Base-by-base conservation (phyloP, 176 grass and related monocot genomes). In the Typha latifolia region DNA sequence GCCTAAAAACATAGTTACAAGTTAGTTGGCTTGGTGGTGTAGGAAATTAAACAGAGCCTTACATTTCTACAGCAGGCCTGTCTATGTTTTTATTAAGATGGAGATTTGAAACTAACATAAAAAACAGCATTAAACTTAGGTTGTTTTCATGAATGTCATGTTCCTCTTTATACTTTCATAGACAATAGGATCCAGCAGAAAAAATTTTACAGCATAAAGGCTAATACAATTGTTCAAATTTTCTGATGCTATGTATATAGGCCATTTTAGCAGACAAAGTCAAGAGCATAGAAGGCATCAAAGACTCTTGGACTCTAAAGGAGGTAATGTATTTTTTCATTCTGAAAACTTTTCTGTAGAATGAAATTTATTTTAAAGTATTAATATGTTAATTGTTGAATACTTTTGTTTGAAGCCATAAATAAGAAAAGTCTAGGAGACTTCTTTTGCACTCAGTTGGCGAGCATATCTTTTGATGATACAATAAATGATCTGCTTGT, bases 221-320 rank as follows among this genome's bases (percentile, higher is more conserved):
- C 66, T 75, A 62, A 62, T 48, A 77, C 47, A 47, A 22, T 72
- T 50, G 78, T 75, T 19, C 13, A 55, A 67, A 49, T 77, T 73
- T 76, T 51, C 15, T 22, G 37, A 43, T 43, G 5, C 9, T 43
- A 43, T 43, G 37, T 10, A 9, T 82, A 26, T 78, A 91, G 91
- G 84, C 73, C 70, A 64, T 74, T 74, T 72, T 91, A 62, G 61
- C 77, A 64, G 74, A 79, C 69, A 84, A 85, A 82, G 69, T 86
- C 64, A 83, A 78, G 79, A 72, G 48, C 73, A 72, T 89, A 64
- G 82, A 84, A 21, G 76, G 67, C 66, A 69, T 81, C 70, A 92
- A 78, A 32, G 76, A 72, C 34, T 51, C 69, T 51, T 79, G 77
- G 80, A 74, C 62, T 77, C 69, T 67, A 72, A 72, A 75, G 55